phyloP scores from a whole-genome alignment of 345 rosid species.

The Camelina hispida region DNA sequence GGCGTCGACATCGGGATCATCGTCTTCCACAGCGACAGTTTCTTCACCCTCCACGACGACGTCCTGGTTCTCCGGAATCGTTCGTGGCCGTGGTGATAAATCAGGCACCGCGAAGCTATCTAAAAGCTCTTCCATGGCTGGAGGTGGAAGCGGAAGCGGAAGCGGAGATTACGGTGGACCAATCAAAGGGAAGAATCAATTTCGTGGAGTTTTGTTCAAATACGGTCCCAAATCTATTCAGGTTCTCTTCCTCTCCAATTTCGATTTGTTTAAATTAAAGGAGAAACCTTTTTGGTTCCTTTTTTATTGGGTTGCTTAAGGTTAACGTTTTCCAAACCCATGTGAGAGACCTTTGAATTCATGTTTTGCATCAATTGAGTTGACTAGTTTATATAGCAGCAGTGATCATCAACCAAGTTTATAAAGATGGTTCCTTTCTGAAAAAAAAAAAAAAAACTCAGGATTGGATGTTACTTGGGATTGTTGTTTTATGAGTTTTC shows the following conservation, averaged over 20 bases:
- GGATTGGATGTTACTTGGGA: not conserved
- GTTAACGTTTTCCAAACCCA: not conserved
- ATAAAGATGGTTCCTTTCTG: constrained; percentile 3
- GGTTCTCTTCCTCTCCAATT: constrained; percentile 49
- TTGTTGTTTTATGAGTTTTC: not conserved
- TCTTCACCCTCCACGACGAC: constrained; percentile 44
- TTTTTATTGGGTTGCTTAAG: too few relatives aligned
- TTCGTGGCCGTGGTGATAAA: constrained; percentile 66
- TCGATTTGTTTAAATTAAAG: constrained; percentile 21
- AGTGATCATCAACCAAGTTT: constrained; percentile 9
- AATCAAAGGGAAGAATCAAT: constrained; percentile 86
- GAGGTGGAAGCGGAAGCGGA: constrained; percentile 29
- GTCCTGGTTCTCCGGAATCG: constrained; percentile 78
- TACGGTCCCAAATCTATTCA: constrained; percentile 87
- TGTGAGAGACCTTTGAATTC: constrained; percentile 7
- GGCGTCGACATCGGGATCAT: constrained; percentile 34
- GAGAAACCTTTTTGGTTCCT: too few relatives aligned
- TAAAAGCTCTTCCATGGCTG: constrained; percentile 42
- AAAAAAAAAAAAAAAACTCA: not conserved
- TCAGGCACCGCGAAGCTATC: constrained; percentile 50
- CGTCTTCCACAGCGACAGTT: constrained; percentile 34
- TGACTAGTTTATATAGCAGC: constrained; percentile 11
- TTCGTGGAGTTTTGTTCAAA: constrained; percentile 87
- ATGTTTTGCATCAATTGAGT: constrained; percentile 22
- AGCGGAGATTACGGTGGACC: constrained; percentile 56